Conservation (phyloP, 176 grass and related monocot genomes). For the Musa itinerans region DNA sequence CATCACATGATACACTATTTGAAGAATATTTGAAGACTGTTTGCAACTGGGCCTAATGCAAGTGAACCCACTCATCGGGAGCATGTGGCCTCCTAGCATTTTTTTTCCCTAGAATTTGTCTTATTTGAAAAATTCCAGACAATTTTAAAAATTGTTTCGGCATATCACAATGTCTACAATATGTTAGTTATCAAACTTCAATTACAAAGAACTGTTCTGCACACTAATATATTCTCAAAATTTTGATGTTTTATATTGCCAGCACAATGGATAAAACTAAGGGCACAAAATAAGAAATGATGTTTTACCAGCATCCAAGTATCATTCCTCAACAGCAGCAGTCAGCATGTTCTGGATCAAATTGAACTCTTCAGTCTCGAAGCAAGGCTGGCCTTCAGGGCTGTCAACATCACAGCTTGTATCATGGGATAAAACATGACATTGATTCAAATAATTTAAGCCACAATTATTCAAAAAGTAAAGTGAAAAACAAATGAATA, state of each 20-base stretch:
- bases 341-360: constrained; percentile 69
- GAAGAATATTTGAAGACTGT: too few relatives aligned
- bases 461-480: background rate
- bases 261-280: too few relatives aligned
- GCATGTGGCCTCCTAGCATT: too few relatives aligned
- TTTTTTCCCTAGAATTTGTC: too few relatives aligned
- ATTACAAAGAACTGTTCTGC: background rate
- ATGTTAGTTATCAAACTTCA: background rate
- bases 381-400: constrained; percentile 48
- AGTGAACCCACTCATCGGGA: too few relatives aligned
- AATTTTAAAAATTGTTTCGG: background rate
- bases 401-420: constrained; percentile 23
- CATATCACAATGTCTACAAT: background rate
- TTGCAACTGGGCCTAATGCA: too few relatives aligned
- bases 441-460: background rate
- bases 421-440: background rate
- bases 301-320: constrained; percentile 74
- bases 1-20: too few relatives aligned
- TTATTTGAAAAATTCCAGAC: too few relatives aligned
- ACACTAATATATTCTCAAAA: too few relatives aligned
- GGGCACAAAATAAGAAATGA: background rate
- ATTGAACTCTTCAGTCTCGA: constrained; percentile 58
- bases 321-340: constrained; percentile 76
- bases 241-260: too few relatives aligned
- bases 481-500: background rate